Base-by-base conservation (phyloP, 2,329 filamentous ascomycete genomes). In the Colletotrichum abscissum region DNA sequence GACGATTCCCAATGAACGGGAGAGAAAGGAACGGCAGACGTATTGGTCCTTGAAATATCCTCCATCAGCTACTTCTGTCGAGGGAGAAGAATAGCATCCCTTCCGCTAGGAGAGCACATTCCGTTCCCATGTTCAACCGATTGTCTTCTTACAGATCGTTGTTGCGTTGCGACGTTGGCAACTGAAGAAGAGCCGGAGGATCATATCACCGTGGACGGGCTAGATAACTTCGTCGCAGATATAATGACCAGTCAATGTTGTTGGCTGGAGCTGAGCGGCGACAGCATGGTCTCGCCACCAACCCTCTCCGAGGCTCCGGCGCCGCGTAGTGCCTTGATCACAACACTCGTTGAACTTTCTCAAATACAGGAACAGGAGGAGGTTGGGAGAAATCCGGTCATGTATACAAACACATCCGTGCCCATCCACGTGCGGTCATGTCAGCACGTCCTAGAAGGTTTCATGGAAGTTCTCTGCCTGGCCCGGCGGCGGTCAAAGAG, bases 401-500 rank as follows among this genome's bases (percentile, higher is more conserved):
- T 49, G 42, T n/a, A 49, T 22, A n/a, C 42, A 42, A 42, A 49
- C 42, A 49, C 42, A 49, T 49, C 57, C 42, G 33, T 63, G 66
- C 49, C 22, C 42, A 49, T 49, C 49, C 66, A 68, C 59, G 66
- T 56, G 66, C 33, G n/a, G 55, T 11, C 55, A 46, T 28, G n/a
- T 56, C 24, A 24, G 14, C 19, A 16, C 42, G 8, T 26, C 22
- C 16, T n/a, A 22, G 22, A 30, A 42, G 49, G 52, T 56, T 22
- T 38, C 33, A 26, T 28, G 52, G 30, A 19, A 26, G 8, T 30
- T 28, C 22, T 28, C 58, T 55, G 30, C 63, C 16, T n/a, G 7
- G 11, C 28, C 19, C 46, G 2, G 1, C 8, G 11, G 22, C 30
- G 52, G 63, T 12, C 63, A 52, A 33, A 65, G 63, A 11, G 52